phyloP scores from a whole-genome alignment of 768 basidiomycete genomes.

The Pleurotus eryngii region DNA sequence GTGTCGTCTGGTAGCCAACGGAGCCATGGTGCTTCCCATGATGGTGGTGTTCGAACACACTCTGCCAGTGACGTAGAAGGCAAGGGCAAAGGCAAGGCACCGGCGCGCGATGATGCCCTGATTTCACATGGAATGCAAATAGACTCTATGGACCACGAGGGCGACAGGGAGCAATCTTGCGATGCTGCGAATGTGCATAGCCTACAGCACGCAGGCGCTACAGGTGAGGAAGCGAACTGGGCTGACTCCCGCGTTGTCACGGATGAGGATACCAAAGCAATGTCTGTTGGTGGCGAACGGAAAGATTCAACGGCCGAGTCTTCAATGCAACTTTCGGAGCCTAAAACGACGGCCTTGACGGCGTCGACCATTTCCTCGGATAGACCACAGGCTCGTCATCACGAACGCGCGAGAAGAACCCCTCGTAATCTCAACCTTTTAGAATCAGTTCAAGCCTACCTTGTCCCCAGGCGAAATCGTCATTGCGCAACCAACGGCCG shows the following conservation, averaged over 20 bases:
- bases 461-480: conserved; percentile 16
- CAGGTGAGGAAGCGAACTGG: no score
- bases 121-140: no score
- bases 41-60: background rate
- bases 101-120: no score
- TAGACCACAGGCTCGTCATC: background rate
- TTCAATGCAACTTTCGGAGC: no score
- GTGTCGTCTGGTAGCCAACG: no score
- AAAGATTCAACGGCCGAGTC: no score
- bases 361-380: background rate
- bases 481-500: background rate
- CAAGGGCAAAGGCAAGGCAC: background rate
- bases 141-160: background rate
- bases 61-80: background rate
- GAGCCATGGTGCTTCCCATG: background rate
- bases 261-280: no score
- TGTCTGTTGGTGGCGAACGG: no score
- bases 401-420: conserved; percentile 5
- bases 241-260: no score
- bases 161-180: background rate
- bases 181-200: background rate
- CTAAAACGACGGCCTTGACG: background rate
- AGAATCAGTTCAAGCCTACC: conserved; percentile 48
- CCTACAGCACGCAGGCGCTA: no score
- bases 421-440: conserved; percentile 40